Evolutionary conservation across 345 rosid genomes (phyloP).

Genomic region (Firmiana major): DNA sequence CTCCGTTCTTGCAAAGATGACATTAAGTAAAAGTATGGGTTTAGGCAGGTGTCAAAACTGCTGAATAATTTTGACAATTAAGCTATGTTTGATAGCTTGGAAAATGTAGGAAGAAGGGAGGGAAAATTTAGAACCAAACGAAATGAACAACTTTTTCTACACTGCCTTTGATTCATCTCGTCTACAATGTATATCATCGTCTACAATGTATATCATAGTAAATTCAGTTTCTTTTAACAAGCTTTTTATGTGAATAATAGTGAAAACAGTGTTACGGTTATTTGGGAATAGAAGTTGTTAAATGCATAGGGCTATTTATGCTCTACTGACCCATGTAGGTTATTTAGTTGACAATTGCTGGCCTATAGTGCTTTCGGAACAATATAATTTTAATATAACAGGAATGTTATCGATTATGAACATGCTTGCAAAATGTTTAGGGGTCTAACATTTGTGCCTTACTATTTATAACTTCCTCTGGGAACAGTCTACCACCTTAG

Average conservation of each 20-base stretch:
- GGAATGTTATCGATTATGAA: neutral
- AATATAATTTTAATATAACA: neutral
- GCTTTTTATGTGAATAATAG: neutral
- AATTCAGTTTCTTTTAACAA: neutral
- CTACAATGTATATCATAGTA: neutral
- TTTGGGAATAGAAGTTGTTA: neutral
- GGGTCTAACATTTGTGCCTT: neutral
- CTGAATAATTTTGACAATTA: neutral
- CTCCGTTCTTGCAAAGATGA: neutral
- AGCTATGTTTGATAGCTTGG: neutral
- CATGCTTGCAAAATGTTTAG: neutral
- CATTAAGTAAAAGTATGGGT: too few relatives aligned
- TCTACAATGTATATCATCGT: neutral
- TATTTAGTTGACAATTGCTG: neutral
- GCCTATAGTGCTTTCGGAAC: neutral
- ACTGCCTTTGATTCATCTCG: neutral
- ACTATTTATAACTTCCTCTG: neutral
- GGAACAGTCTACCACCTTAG: neutral
- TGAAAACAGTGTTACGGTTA: neutral
- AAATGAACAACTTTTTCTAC: neutral
- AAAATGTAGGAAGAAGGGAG: neutral
- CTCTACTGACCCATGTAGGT: neutral
- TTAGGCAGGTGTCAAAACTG: neutral
- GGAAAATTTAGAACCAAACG: neutral
- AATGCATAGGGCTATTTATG: neutral